phyloP scores from a whole-genome alignment of 2,329 filamentous ascomycete species.

The Tolypocladium tundrense region DNA sequence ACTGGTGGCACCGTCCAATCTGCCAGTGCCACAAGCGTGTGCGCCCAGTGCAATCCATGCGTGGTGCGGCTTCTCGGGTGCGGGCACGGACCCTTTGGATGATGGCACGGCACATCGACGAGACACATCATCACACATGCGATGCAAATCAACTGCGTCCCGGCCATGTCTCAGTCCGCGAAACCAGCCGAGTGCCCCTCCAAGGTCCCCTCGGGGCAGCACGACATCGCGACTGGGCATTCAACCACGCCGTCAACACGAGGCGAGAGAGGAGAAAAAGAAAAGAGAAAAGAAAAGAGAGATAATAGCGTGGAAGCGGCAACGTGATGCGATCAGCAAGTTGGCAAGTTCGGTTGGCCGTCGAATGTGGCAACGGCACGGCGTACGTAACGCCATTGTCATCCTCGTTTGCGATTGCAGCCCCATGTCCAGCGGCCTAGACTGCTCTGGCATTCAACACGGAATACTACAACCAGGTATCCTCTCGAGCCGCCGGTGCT shows the following conservation, averaged over 20 bases:
- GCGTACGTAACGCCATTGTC: background rate
- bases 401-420: background rate
- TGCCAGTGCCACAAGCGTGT: background rate
- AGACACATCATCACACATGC: background rate
- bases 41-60: background rate
- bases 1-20: background rate
- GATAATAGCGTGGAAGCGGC: background rate
- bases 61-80: background rate
- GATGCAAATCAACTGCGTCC: background rate
- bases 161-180: background rate
- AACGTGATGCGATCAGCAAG: background rate
- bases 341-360: background rate
- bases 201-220: background rate
- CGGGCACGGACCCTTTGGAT: background rate
- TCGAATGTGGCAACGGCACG: background rate
- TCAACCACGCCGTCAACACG: background rate
- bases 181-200: background rate
- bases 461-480: background rate
- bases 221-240: background rate
- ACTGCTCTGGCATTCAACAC: background rate
- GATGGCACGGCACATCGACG: background rate
- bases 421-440: background rate
- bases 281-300: background rate
- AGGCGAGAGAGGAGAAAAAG: background rate
- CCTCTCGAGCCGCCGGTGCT: background rate